Percentiles rank a stretch among this genome's conserved stretches.
These are phyloP conservation scores for Ophiostoma ulmi DNA, from an alignment of 2,329 filamentous ascomycete genomes.

Conservation along the genomic window DNA sequence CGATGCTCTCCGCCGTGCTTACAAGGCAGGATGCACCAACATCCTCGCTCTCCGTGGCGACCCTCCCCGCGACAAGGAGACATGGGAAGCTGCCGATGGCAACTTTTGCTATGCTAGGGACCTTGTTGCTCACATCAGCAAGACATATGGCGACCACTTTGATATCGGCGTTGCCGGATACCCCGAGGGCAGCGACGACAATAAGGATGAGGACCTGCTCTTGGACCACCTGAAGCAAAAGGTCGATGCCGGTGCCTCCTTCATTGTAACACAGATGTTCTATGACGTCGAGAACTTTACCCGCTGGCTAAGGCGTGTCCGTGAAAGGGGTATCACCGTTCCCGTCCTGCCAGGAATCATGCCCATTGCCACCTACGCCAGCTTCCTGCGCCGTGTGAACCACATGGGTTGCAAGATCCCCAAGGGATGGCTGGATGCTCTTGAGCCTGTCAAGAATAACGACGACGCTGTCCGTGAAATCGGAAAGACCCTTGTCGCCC, in stretches of 20 bases:
- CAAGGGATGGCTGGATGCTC: constrained; percentile 67
- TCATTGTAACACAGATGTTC: constrained; percentile 99
- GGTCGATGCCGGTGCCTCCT: constrained; percentile 86
- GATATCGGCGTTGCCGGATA: constrained; percentile 97
- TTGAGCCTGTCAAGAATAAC: constrained; percentile 95
- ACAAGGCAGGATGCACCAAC: constrained; percentile 94
- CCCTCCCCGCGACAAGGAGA: constrained; percentile 86
- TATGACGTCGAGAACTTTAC: constrained; percentile 96
- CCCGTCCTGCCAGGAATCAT: constrained; percentile 80
- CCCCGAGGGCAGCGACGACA: constrained; percentile 91
- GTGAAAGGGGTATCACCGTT: constrained; percentile 70
- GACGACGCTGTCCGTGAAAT: constrained; percentile 87
- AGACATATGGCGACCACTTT: constrained; percentile 81
- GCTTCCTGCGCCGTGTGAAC: constrained; percentile 82
- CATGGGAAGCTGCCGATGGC: constrained; percentile 82
- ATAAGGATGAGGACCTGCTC: constrained; percentile 76
- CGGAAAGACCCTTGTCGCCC: constrained; percentile 78
- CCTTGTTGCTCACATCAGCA: constrained; percentile 69
- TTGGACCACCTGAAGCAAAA: constrained; percentile 96
- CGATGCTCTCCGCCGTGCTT: constrained; percentile 77
- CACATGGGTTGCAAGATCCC: constrained; percentile 88
- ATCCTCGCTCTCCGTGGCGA: constrained; percentile 92
- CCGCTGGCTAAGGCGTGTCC: constrained; percentile 80
- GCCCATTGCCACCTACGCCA: constrained; percentile 92
- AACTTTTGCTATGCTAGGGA: constrained; percentile 91